A percentile compares a stretch with the other conserved stretches of the same genome.
Conservation (phyloP, 73 alveolate species). For the Paramecium sexaurelia region DNA sequence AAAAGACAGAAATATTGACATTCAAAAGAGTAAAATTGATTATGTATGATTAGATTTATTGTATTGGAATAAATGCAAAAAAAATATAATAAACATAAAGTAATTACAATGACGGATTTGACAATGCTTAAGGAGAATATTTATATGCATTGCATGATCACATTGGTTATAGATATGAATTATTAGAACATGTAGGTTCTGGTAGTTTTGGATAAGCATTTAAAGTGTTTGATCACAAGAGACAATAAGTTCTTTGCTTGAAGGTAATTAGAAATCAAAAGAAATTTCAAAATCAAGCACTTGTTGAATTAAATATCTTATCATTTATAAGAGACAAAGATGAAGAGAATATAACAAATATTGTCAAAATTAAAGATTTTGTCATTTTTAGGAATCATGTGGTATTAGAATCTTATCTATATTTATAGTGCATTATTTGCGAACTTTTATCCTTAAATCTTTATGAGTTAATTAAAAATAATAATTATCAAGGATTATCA, state of each 20-base stretch:
- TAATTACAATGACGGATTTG: conserved; percentile 60
- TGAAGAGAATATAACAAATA: conserved; percentile 60
- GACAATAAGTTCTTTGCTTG: conserved; percentile 37
- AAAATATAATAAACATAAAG: conserved; percentile 5
- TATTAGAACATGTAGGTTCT: conserved; percentile 66
- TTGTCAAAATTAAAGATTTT: conserved; percentile 68
- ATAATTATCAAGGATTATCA: conserved; percentile 82
- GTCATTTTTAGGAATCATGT: conserved; percentile 66
- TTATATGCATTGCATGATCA: conserved; percentile 63
- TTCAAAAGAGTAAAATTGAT: conserved; percentile 19
- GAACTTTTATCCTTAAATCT: conserved; percentile 82
- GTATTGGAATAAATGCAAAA: conserved; percentile 59
- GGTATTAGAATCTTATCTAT: conserved; percentile 2
- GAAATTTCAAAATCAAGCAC: conserved; percentile 58
- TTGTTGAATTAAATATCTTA: conserved; percentile 64
- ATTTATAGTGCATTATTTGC: conserved; percentile 75
- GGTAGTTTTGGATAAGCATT: conserved; percentile 73
- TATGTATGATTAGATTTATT: conserved; percentile 46
- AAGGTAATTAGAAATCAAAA: conserved; percentile 65
- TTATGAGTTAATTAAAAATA: conserved; percentile 81
- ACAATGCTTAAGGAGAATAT: conserved; percentile 69
- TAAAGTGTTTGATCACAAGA: conserved; percentile 70
- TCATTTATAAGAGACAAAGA: conserved; percentile 63
- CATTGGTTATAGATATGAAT: conserved; percentile 72
- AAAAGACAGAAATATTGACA: conserved; percentile 48